Evolutionary conservation across 495 filamentous ascomycete genomes (phyloP).

Genomic region (Trypethelium eluteriae): DNA sequence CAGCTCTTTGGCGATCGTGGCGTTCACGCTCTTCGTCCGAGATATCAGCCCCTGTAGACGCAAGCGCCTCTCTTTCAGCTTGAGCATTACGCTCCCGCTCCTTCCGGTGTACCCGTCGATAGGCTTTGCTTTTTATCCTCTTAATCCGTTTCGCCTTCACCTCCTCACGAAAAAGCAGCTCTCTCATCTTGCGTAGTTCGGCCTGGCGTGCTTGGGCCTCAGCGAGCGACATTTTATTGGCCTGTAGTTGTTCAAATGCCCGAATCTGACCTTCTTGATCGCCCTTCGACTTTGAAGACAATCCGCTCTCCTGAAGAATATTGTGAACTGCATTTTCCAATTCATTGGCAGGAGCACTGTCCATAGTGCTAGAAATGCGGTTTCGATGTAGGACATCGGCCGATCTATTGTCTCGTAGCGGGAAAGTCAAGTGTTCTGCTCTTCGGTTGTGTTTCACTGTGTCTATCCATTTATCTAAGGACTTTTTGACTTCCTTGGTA

Average conservation of each 20-base stretch:
- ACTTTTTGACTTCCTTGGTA: conserved; percentile 85
- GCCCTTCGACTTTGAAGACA: conserved; percentile 47
- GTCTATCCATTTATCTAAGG: conserved; percentile 81
- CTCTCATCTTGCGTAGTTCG: conserved; percentile 70
- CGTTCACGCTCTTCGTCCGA: conserved; percentile 73
- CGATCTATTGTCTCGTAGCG: conserved; percentile 58
- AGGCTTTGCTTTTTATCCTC: conserved; percentile 96
- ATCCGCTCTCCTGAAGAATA: conserved; percentile 82
- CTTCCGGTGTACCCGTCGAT: conserved; percentile 82
- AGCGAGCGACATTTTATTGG: conserved; percentile 55
- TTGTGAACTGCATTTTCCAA: conserved; percentile 75
- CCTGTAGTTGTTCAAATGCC: conserved; percentile 62
- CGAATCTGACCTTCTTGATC: conserved; percentile 56
- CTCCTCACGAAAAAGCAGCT: conserved; percentile 87
- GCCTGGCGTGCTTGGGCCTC: conserved; percentile 67
- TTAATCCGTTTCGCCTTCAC: conserved; percentile 83
- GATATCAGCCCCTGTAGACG: conserved; percentile 57
- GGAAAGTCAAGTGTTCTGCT: conserved; percentile 89
- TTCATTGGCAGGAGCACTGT: conserved; percentile 59
- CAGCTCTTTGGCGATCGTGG: conserved; percentile 70
- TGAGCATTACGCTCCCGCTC: conserved; percentile 67
- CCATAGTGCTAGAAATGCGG: conserved; percentile 43
- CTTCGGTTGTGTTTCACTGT: conserved; percentile 90
- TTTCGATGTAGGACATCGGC: conserved; percentile 24
- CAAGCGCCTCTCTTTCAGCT: conserved; percentile 60